These are phyloP conservation scores for Candida taoyuanica DNA, from an alignment of 805 yeast species.

Conservation along the genomic window DNA sequence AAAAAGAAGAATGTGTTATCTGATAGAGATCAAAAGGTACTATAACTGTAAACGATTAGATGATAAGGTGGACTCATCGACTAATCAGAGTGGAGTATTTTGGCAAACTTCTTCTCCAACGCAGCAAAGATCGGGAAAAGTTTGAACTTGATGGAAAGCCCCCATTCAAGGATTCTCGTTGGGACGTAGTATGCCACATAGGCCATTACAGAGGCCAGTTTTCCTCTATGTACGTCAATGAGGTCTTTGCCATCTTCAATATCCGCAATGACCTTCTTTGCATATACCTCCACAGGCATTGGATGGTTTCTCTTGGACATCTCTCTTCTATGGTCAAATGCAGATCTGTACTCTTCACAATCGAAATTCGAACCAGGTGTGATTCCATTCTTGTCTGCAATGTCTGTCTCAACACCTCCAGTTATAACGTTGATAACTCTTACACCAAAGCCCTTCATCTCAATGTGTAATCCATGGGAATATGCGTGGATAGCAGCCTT, in stretches of 20 bases:
- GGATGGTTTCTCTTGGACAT: slow-evolving; percentile 61
- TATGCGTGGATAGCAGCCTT: slow-evolving; percentile 77
- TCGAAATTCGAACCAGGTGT: slow-evolving; percentile 53
- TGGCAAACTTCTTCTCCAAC: slow-evolving; percentile 20
- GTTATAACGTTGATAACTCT: slow-evolving; percentile 65
- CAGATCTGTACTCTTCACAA: slow-evolving; percentile 44
- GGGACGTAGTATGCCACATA: slow-evolving; percentile 39
- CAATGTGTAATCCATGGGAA: slow-evolving; percentile 57
- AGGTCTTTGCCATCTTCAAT: slow-evolving; percentile 33
- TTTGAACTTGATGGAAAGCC: slow-evolving; percentile 38
- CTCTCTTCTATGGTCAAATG: slow-evolving; percentile 46
- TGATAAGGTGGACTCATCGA: too few species aligned
- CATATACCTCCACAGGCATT: slow-evolving; percentile 54
- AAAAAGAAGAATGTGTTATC: too few species aligned
- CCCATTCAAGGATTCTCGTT: slow-evolving; percentile 39
- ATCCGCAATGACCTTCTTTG: slow-evolving; percentile 49
- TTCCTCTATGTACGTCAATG: slow-evolving; percentile 56
- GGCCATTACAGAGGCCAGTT: slow-evolving; percentile 35
- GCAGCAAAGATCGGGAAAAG: slow-evolving; percentile 31
- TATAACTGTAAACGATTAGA: too few species aligned
- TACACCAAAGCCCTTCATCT: slow-evolving; percentile 68
- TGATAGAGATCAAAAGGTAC: too few species aligned
- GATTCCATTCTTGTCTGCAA: slow-evolving; percentile 60
- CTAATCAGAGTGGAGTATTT: slow-evolving; percentile 20
- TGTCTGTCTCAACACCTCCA: slow-evolving; percentile 71